phyloP scores from a whole-genome alignment of 805 yeast genomes.

The Metschnikowia lochheadii region DNA sequence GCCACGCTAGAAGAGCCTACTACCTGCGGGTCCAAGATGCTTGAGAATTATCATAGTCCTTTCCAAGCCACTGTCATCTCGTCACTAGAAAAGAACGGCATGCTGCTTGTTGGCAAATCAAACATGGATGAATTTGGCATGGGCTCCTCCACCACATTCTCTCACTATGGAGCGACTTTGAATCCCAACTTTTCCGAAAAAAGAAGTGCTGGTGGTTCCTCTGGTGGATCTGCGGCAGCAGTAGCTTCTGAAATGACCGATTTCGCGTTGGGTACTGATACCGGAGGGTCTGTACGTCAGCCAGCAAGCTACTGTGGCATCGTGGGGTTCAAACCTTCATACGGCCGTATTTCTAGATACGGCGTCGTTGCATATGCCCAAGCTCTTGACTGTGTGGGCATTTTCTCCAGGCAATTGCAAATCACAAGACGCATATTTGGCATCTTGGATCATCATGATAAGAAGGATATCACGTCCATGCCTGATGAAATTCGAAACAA shows the following conservation, averaged over 20 bases:
- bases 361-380: constrained; percentile 94
- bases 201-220: constrained; percentile 76
- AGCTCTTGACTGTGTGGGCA: constrained; percentile 90
- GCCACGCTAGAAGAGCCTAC: constrained; percentile 60
- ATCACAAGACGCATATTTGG: constrained; percentile 47
- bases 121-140: constrained; percentile 97
- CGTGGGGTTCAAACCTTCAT: constrained; percentile 88
- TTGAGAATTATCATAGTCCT: constrained; percentile 64
- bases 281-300: constrained; percentile 93
- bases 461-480: constrained; percentile 75
- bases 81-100: constrained; percentile 51
- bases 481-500: constrained; percentile 29
- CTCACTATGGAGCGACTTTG: constrained; percentile 52
- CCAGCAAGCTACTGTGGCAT: constrained; percentile 88
- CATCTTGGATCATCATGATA: constrained; percentile 58
- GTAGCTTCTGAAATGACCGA: constrained; percentile 70
- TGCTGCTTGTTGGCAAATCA: constrained; percentile 66
- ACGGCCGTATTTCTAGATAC: constrained; percentile 87
- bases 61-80: constrained; percentile 71
- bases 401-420: constrained; percentile 51
- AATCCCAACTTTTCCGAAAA: constrained; percentile 40
- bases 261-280: constrained; percentile 88
- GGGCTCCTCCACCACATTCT: constrained; percentile 73
- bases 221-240: constrained; percentile 95
- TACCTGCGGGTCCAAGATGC: constrained; percentile 71